Base-by-base conservation (phyloP, 1,284 basidiomycete genomes). In the Ceraceosorus guamensis region DNA sequence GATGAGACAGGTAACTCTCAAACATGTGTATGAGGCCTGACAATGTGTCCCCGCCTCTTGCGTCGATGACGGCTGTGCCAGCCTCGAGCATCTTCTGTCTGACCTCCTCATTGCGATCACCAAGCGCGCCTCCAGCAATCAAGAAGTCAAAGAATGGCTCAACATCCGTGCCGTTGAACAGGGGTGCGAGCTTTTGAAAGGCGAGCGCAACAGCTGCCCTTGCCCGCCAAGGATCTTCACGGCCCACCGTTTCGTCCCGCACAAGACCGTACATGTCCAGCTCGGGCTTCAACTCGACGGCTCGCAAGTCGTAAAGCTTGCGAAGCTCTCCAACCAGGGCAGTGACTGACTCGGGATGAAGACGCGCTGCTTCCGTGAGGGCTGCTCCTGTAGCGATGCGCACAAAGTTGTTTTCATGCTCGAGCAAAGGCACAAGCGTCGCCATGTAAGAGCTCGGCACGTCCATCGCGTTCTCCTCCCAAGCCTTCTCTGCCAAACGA, bases 391-490 rank as follows among this genome's bases (percentile, higher is more conserved):
- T 77, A 56, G 85, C 85, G 5, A 80, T 80, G 32, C 95, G 85
- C 33, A 93, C 91, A 65, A 91, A 91, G 3, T 81, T 80, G 69
- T 87, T 85, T 0, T 87, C 82, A 70, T 97, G 89, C 33, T 83
- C 86, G 30, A 97, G 81, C 70, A 85, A 88, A 0, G 78, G 76
- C 8, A 90, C 75, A 14, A 97, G 79, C 46, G 82, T 79, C 1
- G 76, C 74, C 0, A 89, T 78, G 76, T 86, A 95, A 3, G 76
- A 77, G 66, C 89, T 87, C 0, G 88, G 84, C 5, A 95, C 84
- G 70, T 97, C 91, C 39, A 98, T 78, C 10, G 89, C 92, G 67
- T 98, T 98, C 69, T 98, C 95, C 57, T 95, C 91, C 93, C 92
- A 98, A 10, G 91, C 77, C 67, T 87, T 85, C 32, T 80, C 79